Base-by-base conservation (phyloP, 768 basidiomycete species). In the Naganishia onofrii region DNA sequence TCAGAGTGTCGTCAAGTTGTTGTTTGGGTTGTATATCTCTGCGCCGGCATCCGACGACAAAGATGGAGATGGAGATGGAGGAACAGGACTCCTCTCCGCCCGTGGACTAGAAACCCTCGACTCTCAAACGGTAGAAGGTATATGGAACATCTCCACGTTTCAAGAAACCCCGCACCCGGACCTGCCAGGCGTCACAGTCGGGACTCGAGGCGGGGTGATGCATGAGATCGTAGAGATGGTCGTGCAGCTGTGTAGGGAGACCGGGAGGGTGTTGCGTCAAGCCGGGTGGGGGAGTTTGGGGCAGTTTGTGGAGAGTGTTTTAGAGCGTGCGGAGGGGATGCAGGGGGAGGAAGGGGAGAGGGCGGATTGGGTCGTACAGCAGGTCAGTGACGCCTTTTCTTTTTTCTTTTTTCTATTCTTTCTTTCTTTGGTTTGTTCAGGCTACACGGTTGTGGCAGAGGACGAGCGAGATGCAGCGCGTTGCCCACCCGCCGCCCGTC, bases 1-100 rank as follows among this genome's bases (percentile, higher is more conserved):
- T 85, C 90, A 93, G 79, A 87, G 86, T 67, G 90, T 93, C 75
- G 85, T 89, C 64, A 88, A 87, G 2, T 85, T 94, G 63, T 83
- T 86, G 34, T 87, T 92, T 75, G 85, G 87, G 17, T 81, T 91
- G 72, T 91, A 88, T 80, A 84, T 93, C 72, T 84, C 74, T 73
- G n/a, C n/a, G n/a, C n/a, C n/a, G n/a, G n/a, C n/a, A n/a, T 64
- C 88, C 8, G 79, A 84, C 10, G 86, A 85, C 28, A 84, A 83
- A 60, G 85, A 84, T n/a, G n/a, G n/a, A n/a, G n/a, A n/a, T n/a
- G n/a, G n/a, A n/a, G n/a, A n/a, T n/a, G n/a, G n/a, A 28, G 81
- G 76, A 42, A 17, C 42, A 12, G 86, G 89, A 76, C 76, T 88
- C 17, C 83, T 93, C 26, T 87, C 88, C 34, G 87, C 91, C 1